Evolutionary conservation across 75 land plant species (phyloP), one percentile per base, ranked within the genome.

Genomic region (Azolla pinnata): DNA sequence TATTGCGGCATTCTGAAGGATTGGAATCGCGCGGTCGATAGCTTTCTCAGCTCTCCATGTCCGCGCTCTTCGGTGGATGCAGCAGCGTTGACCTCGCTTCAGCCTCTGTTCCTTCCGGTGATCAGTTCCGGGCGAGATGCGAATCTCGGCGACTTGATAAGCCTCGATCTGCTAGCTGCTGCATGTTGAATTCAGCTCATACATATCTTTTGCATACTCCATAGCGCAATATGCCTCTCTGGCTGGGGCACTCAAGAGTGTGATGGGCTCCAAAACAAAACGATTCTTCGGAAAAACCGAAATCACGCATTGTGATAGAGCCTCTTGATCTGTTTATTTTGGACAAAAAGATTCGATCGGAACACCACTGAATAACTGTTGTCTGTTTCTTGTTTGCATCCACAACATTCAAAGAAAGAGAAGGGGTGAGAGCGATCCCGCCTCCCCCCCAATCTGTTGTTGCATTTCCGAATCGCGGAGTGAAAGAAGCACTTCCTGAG

Each of bases 21-120:
- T n/a, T n/a, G n/a, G n/a, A n/a, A n/a, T n/a, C n/a, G n/a, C n/a
- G n/a, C n/a, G n/a, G n/a, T n/a, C n/a, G n/a, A n/a, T n/a, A n/a
- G n/a, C n/a, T n/a, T n/a, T n/a, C n/a, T n/a, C n/a, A n/a, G n/a
- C n/a, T n/a, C n/a, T n/a, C n/a, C n/a, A n/a, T n/a, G n/a, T n/a
- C n/a, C n/a, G n/a, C n/a, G n/a, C n/a, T n/a, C n/a, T n/a, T n/a
- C n/a, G n/a, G n/a, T n/a, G n/a, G n/a, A n/a, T n/a, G n/a, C n/a
- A 3, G 24, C 50, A 25, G 52, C 26, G 1, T 5, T 18, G 20
- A 12, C 44, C 12, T 17, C 12, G 3, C 58, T 32, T 2, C 18
- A 64, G 27, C 58, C 73, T 42, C 54, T 45, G 7, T 63, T 70
- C 18, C 14, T 70, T 25, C 73, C 73, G 9, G 61, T 57, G 20